Evolutionary conservation across 1,284 basidiomycete species (phyloP), one percentile per base, ranked within the genome.

Genomic region (Phaffia rhodozyma): DNA sequence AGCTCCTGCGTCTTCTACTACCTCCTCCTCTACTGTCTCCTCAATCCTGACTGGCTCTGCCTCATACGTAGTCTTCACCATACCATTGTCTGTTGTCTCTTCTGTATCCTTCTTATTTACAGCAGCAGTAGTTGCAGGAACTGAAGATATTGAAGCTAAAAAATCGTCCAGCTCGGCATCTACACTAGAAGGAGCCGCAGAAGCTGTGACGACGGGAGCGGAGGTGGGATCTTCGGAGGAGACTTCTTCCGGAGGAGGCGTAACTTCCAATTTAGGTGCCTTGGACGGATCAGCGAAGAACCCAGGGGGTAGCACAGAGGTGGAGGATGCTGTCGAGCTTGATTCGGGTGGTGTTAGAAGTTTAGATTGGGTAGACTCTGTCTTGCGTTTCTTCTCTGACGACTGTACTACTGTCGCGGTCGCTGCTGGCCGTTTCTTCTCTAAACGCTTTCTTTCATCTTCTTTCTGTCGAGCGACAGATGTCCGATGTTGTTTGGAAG

Each of bases 211-310:
- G 34, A 21, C 27, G 20, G 58, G 25, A n/a, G 27, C 51, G 13
- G 30, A 32, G 20, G 30, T 25, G 21, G 13, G 25, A 11, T 60
- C 51, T 52, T 21, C 30, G 34, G 50, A 30, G 29, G 50, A 1
- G 59, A n/a, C 18, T 53, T 43, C 23, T 60, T 48, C 29, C 30
- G 30, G 30, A 60, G 59, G 4, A 52, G 50, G n/a, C 52, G 59
- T 2, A 60, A 11, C 38, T 43, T 43, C 38, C 2, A 43, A 11
- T 16, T 43, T 7, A 16, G 38, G 51, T 1, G 59, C 51, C 59
- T 60, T 60, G 9, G 50, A 53, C n/a, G 59, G 59, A 21, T 60
- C 59, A 6, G 59, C 20, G 34, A 60, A 60, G 59, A 60, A 60
- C n/a, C 51, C 59, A 6, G 49, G 50, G 2, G 59, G 59, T 3